A percentile compares a stretch with the other conserved stretches of the same genome.
phyloP scores from a whole-genome alignment of 176 grass and related monocot species.

The Stipa capillata region DNA sequence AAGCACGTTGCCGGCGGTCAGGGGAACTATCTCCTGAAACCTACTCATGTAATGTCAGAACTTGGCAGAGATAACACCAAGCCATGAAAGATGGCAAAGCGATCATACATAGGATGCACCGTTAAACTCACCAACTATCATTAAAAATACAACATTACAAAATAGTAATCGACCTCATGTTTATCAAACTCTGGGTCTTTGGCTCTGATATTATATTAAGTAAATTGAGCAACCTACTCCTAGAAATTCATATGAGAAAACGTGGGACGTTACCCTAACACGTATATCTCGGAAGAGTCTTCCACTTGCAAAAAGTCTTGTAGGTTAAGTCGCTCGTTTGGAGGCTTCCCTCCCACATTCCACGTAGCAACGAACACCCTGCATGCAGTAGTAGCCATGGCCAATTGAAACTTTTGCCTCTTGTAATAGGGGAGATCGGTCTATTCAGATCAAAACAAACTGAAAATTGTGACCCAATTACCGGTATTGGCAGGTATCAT shows the following conservation, averaged over 20 bases:
- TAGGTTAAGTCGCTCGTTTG: constrained; percentile 30
- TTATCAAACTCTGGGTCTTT: too few relatives aligned
- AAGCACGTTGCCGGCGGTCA: constrained; percentile 77
- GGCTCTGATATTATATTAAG: too few relatives aligned
- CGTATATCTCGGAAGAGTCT: constrained; percentile 55
- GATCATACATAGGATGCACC: background rate
- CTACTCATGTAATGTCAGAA: constrained; percentile 18
- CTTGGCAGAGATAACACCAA: too few relatives aligned
- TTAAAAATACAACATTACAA: background rate
- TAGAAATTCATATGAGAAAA: background rate
- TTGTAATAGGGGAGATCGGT: background rate
- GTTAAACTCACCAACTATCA: too few relatives aligned
- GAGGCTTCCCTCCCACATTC: constrained; percentile 73
- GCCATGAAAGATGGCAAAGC: background rate
- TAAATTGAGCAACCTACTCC: background rate
- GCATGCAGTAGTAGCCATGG: too few relatives aligned
- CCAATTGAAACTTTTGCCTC: background rate
- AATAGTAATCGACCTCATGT: too few relatives aligned
- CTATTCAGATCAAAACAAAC: background rate
- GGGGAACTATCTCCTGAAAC: constrained; percentile 93
- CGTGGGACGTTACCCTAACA: constrained; percentile 30
- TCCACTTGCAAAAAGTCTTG: constrained; percentile 55
- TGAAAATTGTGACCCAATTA: background rate
- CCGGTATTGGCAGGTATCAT: constrained; percentile 19
- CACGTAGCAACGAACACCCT: constrained; percentile 70